A percentile compares a stretch with the other conserved stretches of the same genome.
These are phyloP conservation scores for Coniochaeta ligniaria DNA, from an alignment of 2,329 filamentous ascomycete species.

Conservation along the genomic window DNA sequence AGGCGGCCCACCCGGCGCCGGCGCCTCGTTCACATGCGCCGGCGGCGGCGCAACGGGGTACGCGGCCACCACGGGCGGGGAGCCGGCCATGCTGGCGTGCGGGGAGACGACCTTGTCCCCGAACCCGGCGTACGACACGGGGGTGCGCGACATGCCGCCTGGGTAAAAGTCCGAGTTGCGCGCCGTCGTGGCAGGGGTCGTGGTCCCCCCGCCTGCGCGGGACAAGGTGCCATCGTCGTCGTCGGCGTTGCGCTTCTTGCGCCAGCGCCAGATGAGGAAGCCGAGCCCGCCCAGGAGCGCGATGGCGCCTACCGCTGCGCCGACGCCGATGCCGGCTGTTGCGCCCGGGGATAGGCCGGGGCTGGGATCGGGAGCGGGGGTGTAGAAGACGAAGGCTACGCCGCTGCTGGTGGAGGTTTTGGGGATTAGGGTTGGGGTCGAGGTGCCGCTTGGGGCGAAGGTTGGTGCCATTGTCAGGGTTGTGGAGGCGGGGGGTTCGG, in stretches of 20 bases:
- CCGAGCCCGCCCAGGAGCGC: not conserved
- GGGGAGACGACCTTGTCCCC: not conserved
- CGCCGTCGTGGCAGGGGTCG: not conserved
- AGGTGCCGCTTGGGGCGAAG: not conserved
- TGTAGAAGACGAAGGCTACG: not conserved
- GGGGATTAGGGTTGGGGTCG: not conserved
- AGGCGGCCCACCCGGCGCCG: not conserved
- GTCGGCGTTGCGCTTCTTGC: not conserved
- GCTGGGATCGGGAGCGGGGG: not conserved
- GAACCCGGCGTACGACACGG: not conserved
- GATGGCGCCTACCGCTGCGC: not conserved
- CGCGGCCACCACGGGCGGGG: not conserved
- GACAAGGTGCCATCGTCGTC: not conserved
- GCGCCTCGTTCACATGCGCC: not conserved
- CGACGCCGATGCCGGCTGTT: not conserved
- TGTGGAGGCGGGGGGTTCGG: not conserved
- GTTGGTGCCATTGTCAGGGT: not conserved
- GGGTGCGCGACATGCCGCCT: not conserved
- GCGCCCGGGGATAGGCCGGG: not conserved
- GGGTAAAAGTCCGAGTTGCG: not conserved
- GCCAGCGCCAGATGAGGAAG: slow-evolving; percentile 2
- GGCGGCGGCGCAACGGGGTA: not conserved
- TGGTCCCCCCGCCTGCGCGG: not conserved
- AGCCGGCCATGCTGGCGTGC: slow-evolving; percentile 2
- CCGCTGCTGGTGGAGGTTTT: not conserved